Evolutionary conservation across 2,329 filamentous ascomycete species (phyloP), one percentile per base, ranked within the genome.

Genomic region (Fusarium camptoceras): DNA sequence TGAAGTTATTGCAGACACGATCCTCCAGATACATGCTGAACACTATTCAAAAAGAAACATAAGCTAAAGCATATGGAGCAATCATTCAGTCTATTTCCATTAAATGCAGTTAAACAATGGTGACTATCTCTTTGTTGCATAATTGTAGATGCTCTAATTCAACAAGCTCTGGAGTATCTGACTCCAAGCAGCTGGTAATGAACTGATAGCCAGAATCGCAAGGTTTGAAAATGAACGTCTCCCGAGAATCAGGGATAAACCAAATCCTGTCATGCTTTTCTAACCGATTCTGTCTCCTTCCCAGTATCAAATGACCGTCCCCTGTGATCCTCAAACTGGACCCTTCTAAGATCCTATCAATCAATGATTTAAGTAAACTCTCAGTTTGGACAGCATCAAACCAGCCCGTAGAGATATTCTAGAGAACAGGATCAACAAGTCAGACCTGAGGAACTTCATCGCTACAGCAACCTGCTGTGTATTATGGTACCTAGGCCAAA

Each of bases 281-380:
- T 11, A 37, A 2, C 0, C 18, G 0, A 7, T 37, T 3, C 18
- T 6, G 0, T 11, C 18, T 37, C 3, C 16, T 11, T 0, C 34
- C 34, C 0, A n/a, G 3, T 2, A 37, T n/a, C 18, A 37, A n/a
- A 1, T 37, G 34, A 2, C 34, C 34, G 18, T 37, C 34, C 9
- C 3, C 0, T 37, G 34, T 37, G 18, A 37, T 37, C 3, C 34
- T 18, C n/a, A 37, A 5, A 10, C 8, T n/a, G n/a, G n/a, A 34
- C 2, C 31, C 30, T 2, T 31, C 3, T 31, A 31, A 31, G 30
- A 31, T 31, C 4, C 15, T 1, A 2, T 15, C 15, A 4, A 16
- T 4, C 30, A 31, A 2, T 30, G 28, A 3, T 7, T 6, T 8
- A 7, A 30, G 3, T 28, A 1, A 8, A 6, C 7, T 11, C 9